Conservation (phyloP, 306 rosid species). For the Cyclanthera cordifolia region DNA sequence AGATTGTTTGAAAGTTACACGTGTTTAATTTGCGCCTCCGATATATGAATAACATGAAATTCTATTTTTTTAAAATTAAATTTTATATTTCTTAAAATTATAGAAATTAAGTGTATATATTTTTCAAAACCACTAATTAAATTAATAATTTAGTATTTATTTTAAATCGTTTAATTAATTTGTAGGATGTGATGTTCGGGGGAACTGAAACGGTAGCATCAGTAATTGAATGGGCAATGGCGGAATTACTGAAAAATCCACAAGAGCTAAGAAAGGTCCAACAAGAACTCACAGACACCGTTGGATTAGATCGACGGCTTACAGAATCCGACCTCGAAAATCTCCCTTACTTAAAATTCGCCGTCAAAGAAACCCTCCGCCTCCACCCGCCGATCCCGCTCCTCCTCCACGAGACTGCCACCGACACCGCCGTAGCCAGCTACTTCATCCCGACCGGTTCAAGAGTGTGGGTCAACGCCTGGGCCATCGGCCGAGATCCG, state of each 20-base stretch:
- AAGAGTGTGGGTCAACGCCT: slow-evolving; percentile 35
- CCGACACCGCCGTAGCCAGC: slow-evolving; percentile 20
- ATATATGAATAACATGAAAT: too few relatives aligned
- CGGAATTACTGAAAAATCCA: slow-evolving; percentile 38
- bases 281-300: slow-evolving; percentile 25
- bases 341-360: slow-evolving; percentile 26
- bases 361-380: slow-evolving; percentile 38
- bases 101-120: too few relatives aligned
- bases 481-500: slow-evolving; percentile 36
- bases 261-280: slow-evolving; percentile 24
- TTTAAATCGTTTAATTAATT: not conserved
- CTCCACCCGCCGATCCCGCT: slow-evolving; percentile 55
- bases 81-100: too few relatives aligned
- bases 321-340: slow-evolving; percentile 27
- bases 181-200: slow-evolving; percentile 50
- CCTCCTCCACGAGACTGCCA: slow-evolving; percentile 38
- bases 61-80: too few relatives aligned
- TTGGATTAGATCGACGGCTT: slow-evolving; percentile 28
- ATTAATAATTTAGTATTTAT: not conserved
- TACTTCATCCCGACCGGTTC: slow-evolving; percentile 30
- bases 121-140: too few relatives aligned
- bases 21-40: too few relatives aligned
- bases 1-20: too few relatives aligned
- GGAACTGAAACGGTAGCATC: slow-evolving; percentile 52
- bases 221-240: slow-evolving; percentile 43